Evolutionary conservation across 306 rosid species (phyloP).

Genomic region (Senna tora): DNA sequence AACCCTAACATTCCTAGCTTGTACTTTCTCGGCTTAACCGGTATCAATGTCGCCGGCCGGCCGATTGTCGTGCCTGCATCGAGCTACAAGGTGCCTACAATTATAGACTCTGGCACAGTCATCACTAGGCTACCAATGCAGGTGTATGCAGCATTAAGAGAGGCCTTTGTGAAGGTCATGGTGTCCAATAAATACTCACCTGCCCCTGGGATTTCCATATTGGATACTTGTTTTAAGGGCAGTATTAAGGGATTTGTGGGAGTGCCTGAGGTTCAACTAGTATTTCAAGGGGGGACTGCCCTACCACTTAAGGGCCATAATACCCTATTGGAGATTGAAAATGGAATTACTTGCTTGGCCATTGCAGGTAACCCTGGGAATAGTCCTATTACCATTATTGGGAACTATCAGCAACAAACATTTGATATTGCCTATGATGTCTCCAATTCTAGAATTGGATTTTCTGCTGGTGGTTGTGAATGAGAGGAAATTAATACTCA

Average conservation of each 20-base stretch:
- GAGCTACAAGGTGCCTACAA: conserved; percentile 57
- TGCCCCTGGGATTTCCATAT: conserved; percentile 45
- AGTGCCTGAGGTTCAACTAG: conserved; percentile 47
- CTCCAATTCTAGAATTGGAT: conserved; percentile 60
- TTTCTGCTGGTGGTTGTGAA: conserved; percentile 62
- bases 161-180: conserved; percentile 45
- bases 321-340: conserved; percentile 40
- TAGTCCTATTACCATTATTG: conserved; percentile 47
- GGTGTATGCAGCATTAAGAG: conserved; percentile 46
- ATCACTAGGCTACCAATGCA: conserved; percentile 62
- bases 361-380: conserved; percentile 38
- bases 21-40: conserved; percentile 44
- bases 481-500: conserved; percentile 25
- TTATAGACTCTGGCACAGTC: conserved; percentile 74
- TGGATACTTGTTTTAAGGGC: conserved; percentile 61
- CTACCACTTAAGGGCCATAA: conserved; percentile 45
- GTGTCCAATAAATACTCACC: conserved; percentile 48
- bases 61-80: conserved; percentile 48
- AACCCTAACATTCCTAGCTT: conserved; percentile 46
- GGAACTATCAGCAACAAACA: conserved; percentile 68
- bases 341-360: conserved; percentile 56
- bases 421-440: conserved; percentile 54
- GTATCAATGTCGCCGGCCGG: conserved; percentile 53
- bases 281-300: conserved; percentile 54
- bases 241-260: conserved; percentile 29